phyloP scores from a whole-genome alignment of 345 rosid genomes.

The Orychophragmus violaceus region DNA sequence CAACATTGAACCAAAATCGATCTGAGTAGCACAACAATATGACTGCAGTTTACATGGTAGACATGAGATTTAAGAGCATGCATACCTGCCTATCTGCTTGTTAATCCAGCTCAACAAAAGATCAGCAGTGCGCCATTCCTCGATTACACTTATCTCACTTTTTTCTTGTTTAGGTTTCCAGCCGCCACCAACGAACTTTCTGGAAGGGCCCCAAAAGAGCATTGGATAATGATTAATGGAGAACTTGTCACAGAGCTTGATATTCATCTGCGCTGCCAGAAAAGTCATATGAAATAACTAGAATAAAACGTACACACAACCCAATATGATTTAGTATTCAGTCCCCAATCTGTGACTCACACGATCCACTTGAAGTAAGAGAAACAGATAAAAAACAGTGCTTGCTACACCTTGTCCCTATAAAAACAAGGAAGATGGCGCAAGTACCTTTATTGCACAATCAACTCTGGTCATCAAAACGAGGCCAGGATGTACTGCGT shows the following conservation, averaged over 20 bases:
- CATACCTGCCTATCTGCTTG: slow-evolving; percentile 81
- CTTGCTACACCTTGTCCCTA: neutral
- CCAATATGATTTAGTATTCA: neutral
- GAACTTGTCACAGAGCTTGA: slow-evolving; percentile 76
- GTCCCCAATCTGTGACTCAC: neutral
- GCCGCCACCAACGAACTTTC: slow-evolving; percentile 52
- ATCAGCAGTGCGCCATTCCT: slow-evolving; percentile 81
- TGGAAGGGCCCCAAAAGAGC: slow-evolving; percentile 83
- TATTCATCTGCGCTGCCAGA: slow-evolving; percentile 91
- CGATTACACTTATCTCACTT: slow-evolving; percentile 46
- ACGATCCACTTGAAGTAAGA: slow-evolving; percentile 2
- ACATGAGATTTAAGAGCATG: neutral
- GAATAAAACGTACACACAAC: neutral
- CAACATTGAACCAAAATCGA: neutral
- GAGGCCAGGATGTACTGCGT: slow-evolving; percentile 77
- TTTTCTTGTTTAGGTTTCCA: slow-evolving; percentile 64
- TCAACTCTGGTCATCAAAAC: slow-evolving; percentile 88
- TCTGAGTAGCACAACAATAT: neutral
- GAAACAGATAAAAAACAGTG: neutral
- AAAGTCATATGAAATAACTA: slow-evolving; percentile 29
- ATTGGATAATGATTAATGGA: slow-evolving; percentile 84
- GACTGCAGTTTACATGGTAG: neutral
- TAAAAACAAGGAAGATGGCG: neutral
- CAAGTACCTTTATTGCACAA: slow-evolving; percentile 77
- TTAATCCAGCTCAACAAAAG: slow-evolving; percentile 83